A percentile compares a stretch with the other conserved stretches of the same genome.
Conservation (phyloP, 2,329 filamentous ascomycete genomes). For the Fusarium odoratissimum region DNA sequence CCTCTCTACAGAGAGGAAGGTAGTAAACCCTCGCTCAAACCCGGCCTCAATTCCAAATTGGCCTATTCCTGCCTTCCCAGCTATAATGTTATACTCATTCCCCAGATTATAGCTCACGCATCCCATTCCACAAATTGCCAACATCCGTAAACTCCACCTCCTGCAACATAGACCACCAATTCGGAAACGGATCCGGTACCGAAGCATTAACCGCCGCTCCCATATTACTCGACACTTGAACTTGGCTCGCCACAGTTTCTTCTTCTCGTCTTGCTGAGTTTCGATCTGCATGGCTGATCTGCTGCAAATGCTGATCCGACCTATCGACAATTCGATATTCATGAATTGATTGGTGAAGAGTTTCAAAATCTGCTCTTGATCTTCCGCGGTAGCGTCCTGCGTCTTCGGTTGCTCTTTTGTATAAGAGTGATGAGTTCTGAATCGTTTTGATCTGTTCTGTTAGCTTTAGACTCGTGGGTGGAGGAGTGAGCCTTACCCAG, state of each 20-base stretch:
- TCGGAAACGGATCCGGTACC: constrained; percentile 36
- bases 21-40: too few species aligned
- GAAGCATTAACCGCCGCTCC: not conserved
- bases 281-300: constrained; percentile 36
- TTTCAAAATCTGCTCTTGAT: constrained; percentile 36
- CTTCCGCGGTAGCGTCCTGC: constrained; percentile 30
- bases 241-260: not conserved
- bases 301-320: constrained; percentile 37
- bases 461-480: not conserved
- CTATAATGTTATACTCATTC: too few species aligned
- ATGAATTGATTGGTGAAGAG: constrained; percentile 37
- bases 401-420: constrained; percentile 39
- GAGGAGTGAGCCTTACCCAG: constrained; percentile 1
- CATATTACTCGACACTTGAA: not conserved
- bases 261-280: not conserved
- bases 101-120: not conserved
- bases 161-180: constrained; percentile 44
- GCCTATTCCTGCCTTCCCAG: too few species aligned
- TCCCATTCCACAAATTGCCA: constrained; percentile 21
- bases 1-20: not conserved
- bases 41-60: too few species aligned
- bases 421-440: constrained; percentile 34
- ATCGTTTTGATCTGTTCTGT: constrained; percentile 38
- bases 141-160: constrained; percentile 39
- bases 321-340: constrained; percentile 37